Base-by-base conservation (phyloP, 75 land plant species). In the Pseudotsuga menziesii region DNA sequence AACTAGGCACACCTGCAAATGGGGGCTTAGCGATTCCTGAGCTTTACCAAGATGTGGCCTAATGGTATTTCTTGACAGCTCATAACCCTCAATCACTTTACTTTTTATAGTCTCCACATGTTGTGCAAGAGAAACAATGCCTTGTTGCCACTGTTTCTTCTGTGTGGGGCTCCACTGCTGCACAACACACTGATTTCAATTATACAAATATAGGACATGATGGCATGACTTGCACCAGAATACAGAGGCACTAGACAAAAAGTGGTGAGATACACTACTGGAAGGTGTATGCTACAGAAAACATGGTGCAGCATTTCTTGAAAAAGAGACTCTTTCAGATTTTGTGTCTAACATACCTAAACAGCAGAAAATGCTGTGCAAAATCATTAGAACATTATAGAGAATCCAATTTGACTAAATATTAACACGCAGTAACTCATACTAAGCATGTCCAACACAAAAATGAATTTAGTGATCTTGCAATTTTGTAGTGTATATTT, bases 91-190 rank as follows among this genome's bases (percentile, higher is more conserved):
- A 39, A 82, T 39, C 8, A 72, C 73, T 75, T 78, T 88, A 9
- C 76, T 26, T 32, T 54, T 74, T 9, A 80, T 55, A 39, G 56
- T 59, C 76, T 86, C 78, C 15, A 88, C 67, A 67, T 91, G 84
- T 64, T 90, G 93, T 75, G 81, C 78, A 82, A 73, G 75, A 61
- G 59, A 22, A 17, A 82, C 75, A n/a, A 73, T 71, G 3, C 76
- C 20, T 25, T 71, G 55, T 17, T 86, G 36, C 82, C 75, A 83
- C 55, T 86, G 73, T 62, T 88, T 78, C 76, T 86, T 83, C n/a
- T 82, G 32, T 56, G 78, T 78, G 60, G 88, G 93, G 15, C 76
- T 48, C 86, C 78, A 84, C 82, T 82, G 81, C 83, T 91, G 57
- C 87, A 84, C 19, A 59, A 59, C 26, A 36, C 20, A 70, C 64